Evolutionary conservation across 2,329 filamentous ascomycete species (phyloP), one percentile per base, ranked within the genome.

Genomic region (Cercospora sojina): DNA sequence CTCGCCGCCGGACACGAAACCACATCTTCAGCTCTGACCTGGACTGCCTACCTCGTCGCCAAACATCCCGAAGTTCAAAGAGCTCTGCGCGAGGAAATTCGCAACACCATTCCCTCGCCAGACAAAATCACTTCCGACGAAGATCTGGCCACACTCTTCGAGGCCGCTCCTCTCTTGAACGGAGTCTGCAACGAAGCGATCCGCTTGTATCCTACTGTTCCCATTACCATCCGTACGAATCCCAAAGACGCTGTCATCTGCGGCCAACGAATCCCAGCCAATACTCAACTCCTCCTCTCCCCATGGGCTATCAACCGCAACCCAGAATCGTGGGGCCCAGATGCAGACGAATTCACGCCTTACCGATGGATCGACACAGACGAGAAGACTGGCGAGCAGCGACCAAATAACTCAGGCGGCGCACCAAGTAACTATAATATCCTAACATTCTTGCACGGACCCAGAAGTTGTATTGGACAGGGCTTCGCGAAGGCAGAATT

Each of bases 381-480:
- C 27, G 70, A 72, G 57, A 70, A 69, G 56, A 73, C 68, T 7
- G 71, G 71, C 16, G 69, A 70, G 56, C 59, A 62, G 3, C 75
- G 76, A 13, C 76, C 79, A 3, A 82, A 81, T 20, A 80, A 8
- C 81, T 91, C 20, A 95, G 92, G 92, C 90, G 92, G 1, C 76
- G 83, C 0, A 88, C 93, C 72, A 90, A 91, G 67, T 58, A 72
- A 71, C 43, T 73, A 70, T 53, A 69, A 65, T 10, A 69, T 70
- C 25, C 62, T 73, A 18, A 73, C 72, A 3, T 73, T 73, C 62
- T 67, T 73, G 51, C 73, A 72, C 55, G 93, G 93, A 0, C 91
- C 92, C 1, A 82, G 92, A 65, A 91, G 90, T 75, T 96, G 92
- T 76, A 96, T 96, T 72, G 93, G 92, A 0, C 85, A 88, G 77